Conservation (phyloP, 495 filamentous ascomycete species). For the Aspergillus steynii region DNA sequence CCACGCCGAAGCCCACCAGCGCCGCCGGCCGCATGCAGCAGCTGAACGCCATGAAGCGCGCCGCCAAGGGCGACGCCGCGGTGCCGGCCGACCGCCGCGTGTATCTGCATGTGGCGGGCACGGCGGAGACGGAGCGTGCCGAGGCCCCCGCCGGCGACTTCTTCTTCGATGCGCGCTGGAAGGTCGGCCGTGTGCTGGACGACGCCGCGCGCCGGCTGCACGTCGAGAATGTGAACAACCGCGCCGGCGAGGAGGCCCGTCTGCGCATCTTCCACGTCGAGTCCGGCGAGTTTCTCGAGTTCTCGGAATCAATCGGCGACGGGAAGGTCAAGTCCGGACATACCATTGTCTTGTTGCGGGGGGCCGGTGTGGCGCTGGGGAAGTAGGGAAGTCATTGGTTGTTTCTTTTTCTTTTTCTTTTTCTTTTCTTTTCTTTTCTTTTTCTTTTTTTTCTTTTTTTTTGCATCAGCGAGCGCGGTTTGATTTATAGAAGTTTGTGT, state of each 20-base stretch:
- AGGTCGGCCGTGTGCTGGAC: slow-evolving; percentile 83
- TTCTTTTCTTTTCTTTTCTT: neutral
- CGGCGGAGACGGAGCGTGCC: slow-evolving; percentile 73
- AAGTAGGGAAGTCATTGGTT: slow-evolving; percentile 22
- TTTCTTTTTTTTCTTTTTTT: slow-evolving; percentile 16
- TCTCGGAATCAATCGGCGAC: slow-evolving; percentile 70
- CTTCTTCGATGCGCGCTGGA: slow-evolving; percentile 85
- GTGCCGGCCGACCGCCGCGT: slow-evolving; percentile 76
- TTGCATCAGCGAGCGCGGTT: slow-evolving; percentile 1
- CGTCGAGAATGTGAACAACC: slow-evolving; percentile 87
- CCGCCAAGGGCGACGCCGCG: slow-evolving; percentile 84
- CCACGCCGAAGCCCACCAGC: slow-evolving; percentile 61
- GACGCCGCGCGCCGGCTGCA: slow-evolving; percentile 78
- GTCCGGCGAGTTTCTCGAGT: slow-evolving; percentile 79
- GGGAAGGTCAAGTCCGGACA: slow-evolving; percentile 75
- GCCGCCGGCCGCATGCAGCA: slow-evolving; percentile 60
- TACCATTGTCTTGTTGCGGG: slow-evolving; percentile 84
- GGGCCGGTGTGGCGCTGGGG: slow-evolving; percentile 64
- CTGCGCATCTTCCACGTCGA: slow-evolving; percentile 91
- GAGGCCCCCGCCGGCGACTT: slow-evolving; percentile 78
- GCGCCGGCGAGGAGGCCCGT: slow-evolving; percentile 73
- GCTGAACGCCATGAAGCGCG: slow-evolving; percentile 74
- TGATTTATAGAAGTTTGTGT: neutral
- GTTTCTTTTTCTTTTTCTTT: slow-evolving; percentile 13
- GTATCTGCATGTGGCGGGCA: slow-evolving; percentile 78